Conservation (phyloP, 116 monocot species). For the Trichopus zeylanicus region DNA sequence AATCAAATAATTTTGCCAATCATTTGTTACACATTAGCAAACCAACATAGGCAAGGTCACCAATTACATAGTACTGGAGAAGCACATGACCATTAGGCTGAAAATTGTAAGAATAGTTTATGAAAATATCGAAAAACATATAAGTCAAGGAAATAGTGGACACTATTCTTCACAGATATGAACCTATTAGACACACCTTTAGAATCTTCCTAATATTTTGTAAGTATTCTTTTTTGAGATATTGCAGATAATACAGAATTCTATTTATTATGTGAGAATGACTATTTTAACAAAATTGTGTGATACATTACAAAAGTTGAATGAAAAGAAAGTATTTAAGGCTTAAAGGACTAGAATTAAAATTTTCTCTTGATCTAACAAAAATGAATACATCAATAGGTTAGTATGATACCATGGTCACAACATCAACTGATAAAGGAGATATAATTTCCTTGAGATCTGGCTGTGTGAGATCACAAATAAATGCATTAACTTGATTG, state of each 20-base stretch:
- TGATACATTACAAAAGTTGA: not conserved
- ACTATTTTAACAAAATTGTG: not conserved
- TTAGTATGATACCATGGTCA: conserved; percentile 64
- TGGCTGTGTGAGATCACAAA: conserved; percentile 73
- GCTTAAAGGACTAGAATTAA: too few relatives aligned
- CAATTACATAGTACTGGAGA: conserved; percentile 83
- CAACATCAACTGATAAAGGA: conserved; percentile 80
- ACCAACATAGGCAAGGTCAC: conserved; percentile 96
- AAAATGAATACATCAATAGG: not conserved
- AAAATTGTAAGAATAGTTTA: conserved; percentile 5
- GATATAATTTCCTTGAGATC: conserved; percentile 41
- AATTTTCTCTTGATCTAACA: not conserved
- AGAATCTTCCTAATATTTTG: conserved; percentile 77
- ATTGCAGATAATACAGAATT: conserved; percentile 95
- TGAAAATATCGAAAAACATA: not conserved
- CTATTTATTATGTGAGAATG: conserved; percentile 77
- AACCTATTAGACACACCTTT: conserved; percentile 47
- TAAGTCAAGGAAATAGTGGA: not conserved
- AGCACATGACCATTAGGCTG: conserved; percentile 88
- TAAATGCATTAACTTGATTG: conserved; percentile 71
- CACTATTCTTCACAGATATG: not conserved
- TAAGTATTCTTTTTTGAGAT: conserved; percentile 82
- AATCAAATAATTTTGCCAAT: too few relatives aligned
- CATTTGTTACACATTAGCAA: too few relatives aligned
- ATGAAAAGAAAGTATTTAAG: too few relatives aligned